Percentiles rank a stretch among this genome's conserved stretches.
Evolutionary conservation across 331 rosid genomes (phyloP).

Genomic region (Stylosanthes scabra): DNA sequence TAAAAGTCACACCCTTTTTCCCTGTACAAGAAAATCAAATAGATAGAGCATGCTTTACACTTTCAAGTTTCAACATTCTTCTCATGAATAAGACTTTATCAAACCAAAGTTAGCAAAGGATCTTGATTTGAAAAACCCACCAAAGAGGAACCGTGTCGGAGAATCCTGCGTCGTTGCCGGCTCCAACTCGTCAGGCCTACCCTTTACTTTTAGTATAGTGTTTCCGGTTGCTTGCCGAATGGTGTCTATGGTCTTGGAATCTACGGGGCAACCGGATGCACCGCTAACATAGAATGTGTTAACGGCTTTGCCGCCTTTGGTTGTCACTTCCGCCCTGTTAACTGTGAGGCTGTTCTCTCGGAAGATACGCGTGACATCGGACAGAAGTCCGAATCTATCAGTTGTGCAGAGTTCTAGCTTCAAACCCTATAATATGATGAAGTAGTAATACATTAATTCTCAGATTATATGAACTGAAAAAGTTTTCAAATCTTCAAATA

Average conservation of each 20-base stretch:
- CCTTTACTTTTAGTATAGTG: constrained; percentile 94
- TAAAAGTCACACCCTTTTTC: constrained; percentile 35
- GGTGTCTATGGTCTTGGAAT: constrained; percentile 82
- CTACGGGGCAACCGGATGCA: constrained; percentile 81
- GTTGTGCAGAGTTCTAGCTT: constrained; percentile 95
- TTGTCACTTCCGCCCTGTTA: constrained; percentile 92
- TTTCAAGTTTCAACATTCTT: background rate
- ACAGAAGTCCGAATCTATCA: constrained; percentile 91
- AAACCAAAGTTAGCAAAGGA: constrained; percentile 88
- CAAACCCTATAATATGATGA: constrained; percentile 66
- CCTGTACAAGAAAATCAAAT: constrained; percentile 48
- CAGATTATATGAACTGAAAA: background rate
- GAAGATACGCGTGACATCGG: constrained; percentile 91
- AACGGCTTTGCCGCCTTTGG: constrained; percentile 93
- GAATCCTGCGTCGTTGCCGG: constrained; percentile 74
- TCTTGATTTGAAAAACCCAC: constrained; percentile 93
- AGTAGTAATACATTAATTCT: constrained; percentile 39
- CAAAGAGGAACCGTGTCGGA: constrained; percentile 85
- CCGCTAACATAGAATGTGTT: constrained; percentile 93
- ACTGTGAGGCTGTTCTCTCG: constrained; percentile 97
- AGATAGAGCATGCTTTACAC: background rate
- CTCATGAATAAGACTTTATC: constrained; percentile 78
- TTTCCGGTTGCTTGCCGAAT: constrained; percentile 82
- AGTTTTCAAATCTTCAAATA: background rate
- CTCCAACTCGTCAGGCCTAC: constrained; percentile 66